phyloP scores from a whole-genome alignment of 1,139 yeast genomes.

The Scheffersomyces cryptocercus region DNA sequence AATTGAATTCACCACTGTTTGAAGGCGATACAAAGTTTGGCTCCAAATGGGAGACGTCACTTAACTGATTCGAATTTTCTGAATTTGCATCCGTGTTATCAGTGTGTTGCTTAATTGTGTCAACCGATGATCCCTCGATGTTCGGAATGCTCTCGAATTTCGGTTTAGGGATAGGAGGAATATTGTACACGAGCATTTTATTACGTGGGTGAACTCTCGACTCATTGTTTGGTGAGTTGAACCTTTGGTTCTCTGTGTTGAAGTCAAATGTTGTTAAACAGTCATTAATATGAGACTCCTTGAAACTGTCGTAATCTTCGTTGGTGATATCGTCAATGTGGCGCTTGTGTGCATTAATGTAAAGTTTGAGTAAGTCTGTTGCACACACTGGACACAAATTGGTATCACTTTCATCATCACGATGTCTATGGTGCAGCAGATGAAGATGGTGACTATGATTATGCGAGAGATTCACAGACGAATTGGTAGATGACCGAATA shows the following conservation, averaged over 20 bases:
- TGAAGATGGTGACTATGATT: neutral
- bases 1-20: neutral
- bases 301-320: conserved; percentile 46
- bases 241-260: conserved; percentile 54
- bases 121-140: conserved; percentile 9
- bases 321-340: conserved; percentile 19
- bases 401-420: conserved; percentile 27
- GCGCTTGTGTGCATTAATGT: conserved; percentile 40
- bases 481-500: conserved; percentile 31
- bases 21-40: no score
- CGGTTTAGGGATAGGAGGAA: conserved; percentile 57
- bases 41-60: no score
- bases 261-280: conserved; percentile 72
- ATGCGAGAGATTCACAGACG: conserved; percentile 11
- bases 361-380: conserved; percentile 51
- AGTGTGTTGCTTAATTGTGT: conserved; percentile 5
- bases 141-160: conserved; percentile 35
- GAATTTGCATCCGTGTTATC: no score
- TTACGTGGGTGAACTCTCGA: conserved; percentile 44
- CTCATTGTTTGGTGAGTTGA: conserved; percentile 35
- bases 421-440: no score
- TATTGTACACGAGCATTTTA: conserved; percentile 81
- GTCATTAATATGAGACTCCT: conserved; percentile 66
- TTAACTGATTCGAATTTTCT: no score
- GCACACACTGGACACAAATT: conserved; percentile 50